Evolutionary conservation across 192 early-diverging fungal species (phyloP).

Genomic region (Backusella australiensis): DNA sequence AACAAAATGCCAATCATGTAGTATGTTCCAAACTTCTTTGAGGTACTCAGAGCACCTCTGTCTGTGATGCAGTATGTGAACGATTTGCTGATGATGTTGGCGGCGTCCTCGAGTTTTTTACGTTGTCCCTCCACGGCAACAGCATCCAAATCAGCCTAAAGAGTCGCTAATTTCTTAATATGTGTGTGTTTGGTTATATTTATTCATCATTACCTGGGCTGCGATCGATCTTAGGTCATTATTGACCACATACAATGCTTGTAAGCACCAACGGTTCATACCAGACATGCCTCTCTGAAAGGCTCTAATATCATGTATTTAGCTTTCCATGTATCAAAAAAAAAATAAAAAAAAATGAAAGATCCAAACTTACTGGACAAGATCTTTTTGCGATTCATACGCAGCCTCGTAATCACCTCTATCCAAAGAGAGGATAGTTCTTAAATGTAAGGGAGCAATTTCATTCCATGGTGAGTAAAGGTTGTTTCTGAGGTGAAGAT

Average conservation of each 20-base stretch:
- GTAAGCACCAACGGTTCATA: slow-evolving; percentile 58
- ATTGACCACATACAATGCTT: slow-evolving; percentile 58
- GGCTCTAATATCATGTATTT: slow-evolving; percentile 29
- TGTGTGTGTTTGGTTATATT: background rate
- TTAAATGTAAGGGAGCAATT: slow-evolving; percentile 38
- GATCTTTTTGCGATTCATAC: slow-evolving; percentile 42
- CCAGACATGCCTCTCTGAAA: slow-evolving; percentile 49
- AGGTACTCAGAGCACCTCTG: slow-evolving; percentile 38
- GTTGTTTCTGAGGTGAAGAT: slow-evolving; percentile 12
- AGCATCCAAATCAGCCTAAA: slow-evolving; percentile 55
- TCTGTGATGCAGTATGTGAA: slow-evolving; percentile 91
- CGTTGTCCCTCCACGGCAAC: slow-evolving; percentile 43
- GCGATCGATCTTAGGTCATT: slow-evolving; percentile 54
- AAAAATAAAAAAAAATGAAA: background rate
- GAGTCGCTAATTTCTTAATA: too few relatives aligned
- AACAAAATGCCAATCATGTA: slow-evolving; percentile 84
- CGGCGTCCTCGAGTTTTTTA: slow-evolving; percentile 75
- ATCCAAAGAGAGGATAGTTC: slow-evolving; percentile 26
- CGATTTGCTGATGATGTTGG: slow-evolving; percentile 82
- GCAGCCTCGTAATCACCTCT: slow-evolving; percentile 37
- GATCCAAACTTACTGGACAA: slow-evolving; percentile 39
- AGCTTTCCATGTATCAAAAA: background rate
- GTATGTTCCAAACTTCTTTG: slow-evolving; percentile 94
- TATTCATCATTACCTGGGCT: slow-evolving; percentile 35
- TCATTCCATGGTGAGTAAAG: slow-evolving; percentile 48